Evolutionary conservation across 495 filamentous ascomycete genomes (phyloP).

Genomic region (Daldinia vernicosa): DNA sequence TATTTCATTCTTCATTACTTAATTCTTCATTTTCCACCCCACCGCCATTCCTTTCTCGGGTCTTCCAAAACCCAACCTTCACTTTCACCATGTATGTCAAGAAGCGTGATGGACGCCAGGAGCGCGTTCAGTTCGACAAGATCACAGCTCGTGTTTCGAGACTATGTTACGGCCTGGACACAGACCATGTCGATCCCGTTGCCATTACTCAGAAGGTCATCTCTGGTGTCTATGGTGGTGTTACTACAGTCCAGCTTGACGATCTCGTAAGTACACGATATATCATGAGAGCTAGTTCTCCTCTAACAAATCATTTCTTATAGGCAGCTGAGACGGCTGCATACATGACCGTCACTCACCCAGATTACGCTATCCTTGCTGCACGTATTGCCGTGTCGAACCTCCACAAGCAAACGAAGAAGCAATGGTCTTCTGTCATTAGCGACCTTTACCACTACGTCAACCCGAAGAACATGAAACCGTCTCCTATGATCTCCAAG

Average conservation of each 20-base stretch:
- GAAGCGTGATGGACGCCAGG: constrained; percentile 91
- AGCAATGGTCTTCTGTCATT: constrained; percentile 95
- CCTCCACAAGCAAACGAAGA: constrained; percentile 99
- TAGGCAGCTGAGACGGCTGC: constrained; percentile 98
- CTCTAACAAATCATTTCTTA: constrained; percentile 16
- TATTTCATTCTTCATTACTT: not conserved
- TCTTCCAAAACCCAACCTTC: constrained; percentile 24
- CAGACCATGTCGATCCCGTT: constrained; percentile 95
- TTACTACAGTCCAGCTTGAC: constrained; percentile 93
- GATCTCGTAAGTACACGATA: constrained; percentile 76
- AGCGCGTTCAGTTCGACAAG: constrained; percentile 99
- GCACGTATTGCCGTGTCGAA: constrained; percentile 99
- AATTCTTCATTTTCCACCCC: constrained; percentile 9
- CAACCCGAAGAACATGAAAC: constrained; percentile 89
- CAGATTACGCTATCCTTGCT: constrained; percentile 98
- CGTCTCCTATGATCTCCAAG: constrained; percentile 92
- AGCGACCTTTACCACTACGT: constrained; percentile 94
- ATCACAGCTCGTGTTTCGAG: constrained; percentile 98
- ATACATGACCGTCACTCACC: constrained; percentile 99
- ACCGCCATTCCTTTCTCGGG: constrained; percentile 20
- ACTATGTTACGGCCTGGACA: constrained; percentile 95
- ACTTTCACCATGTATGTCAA: constrained; percentile 62
- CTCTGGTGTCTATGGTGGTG: constrained; percentile 98
- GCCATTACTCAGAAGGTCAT: constrained; percentile 99
- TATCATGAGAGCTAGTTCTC: not conserved